Base-by-base conservation (phyloP, 1,284 basidiomycete species). In the Apiotrichum domesticum region DNA sequence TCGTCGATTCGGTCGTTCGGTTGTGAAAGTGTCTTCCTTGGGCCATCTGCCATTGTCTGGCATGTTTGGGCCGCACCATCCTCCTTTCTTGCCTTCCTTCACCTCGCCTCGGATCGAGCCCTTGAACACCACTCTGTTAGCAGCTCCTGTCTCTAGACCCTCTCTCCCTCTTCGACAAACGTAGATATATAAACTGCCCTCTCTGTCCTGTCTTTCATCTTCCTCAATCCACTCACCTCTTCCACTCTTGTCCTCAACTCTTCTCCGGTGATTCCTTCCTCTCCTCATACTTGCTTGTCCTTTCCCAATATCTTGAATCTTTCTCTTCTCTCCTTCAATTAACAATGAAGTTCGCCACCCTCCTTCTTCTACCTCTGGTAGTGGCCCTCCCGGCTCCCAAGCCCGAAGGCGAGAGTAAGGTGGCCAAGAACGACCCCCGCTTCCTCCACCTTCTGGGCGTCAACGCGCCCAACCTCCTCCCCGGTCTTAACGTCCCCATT, bases 321-420 rank as follows among this genome's bases (percentile, higher is more conserved):
- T 37, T 6, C 1, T 15, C 10, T 11, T 37, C 46, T 7, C 9
- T 46, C 45, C 15, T 8, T 46, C 45, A 11, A 14, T 29, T 32
- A 46, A 14, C 41, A 39, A 54, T 54, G 53, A 47, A 42, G 34
- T 39, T 54, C 46, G 13, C 40, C 34, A 14, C 34, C 41, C 14
- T 49, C 42, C 3, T 39, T 35, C 53, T 54, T n/a, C 40, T 49
- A 9, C 41, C 46, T 8, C 46, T 49, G 3, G 51, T 35, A 11
- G 6, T 49, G 14, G 41, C 46, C 39, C 10, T 34, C 6, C 34
- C 43, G 5, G 14, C 40, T 7, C 29, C 35, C 7, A n/a, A n/a
- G 13, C 42, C 35, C 9, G 51, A 9, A 9, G 21, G 32, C 9
- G 21, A 21, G 21, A 21, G 21, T 21, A 21, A 21, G 21, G 7